These are phyloP conservation scores for Catharanthus roseus DNA, from an alignment of 257 asterid genomes.

Conservation along the genomic window DNA sequence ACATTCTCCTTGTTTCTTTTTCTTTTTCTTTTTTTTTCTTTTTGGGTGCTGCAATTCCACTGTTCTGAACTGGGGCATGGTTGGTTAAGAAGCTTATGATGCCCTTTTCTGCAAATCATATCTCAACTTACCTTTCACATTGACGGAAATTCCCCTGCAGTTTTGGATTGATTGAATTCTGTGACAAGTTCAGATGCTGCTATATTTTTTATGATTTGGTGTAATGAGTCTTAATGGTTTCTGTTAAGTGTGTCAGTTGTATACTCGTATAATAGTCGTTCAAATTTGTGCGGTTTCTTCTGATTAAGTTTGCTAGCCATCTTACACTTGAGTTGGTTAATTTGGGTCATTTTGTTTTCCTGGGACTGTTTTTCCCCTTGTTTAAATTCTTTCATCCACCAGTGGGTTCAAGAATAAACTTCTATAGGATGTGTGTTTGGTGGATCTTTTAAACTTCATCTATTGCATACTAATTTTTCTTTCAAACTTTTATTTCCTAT, in stretches of 20 bases:
- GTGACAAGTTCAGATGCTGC: constrained; percentile 5
- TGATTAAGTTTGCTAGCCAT: neutral
- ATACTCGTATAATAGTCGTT: neutral
- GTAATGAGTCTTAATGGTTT: constrained; percentile 1
- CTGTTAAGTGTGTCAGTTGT: neutral
- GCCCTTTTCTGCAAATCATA: neutral
- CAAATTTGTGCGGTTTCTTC: neutral
- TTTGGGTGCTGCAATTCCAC: neutral
- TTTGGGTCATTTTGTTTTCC: neutral
- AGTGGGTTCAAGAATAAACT: neutral
- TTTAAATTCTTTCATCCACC: neutral
- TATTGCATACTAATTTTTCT: constrained; percentile 13
- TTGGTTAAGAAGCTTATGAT: neutral
- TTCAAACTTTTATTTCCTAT: constrained; percentile 17
- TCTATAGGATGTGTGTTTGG: neutral
- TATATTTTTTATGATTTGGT: neutral
- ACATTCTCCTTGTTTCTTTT: no score
- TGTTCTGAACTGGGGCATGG: neutral
- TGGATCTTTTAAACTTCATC: neutral
- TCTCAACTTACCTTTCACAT: neutral
- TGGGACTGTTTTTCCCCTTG: neutral
- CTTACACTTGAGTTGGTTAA: neutral
- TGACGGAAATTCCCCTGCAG: neutral
- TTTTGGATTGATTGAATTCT: constrained; percentile 1
- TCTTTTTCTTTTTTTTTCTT: neutral